phyloP scores from a whole-genome alignment of 768 basidiomycete species.

The Mycena indigotica region DNA sequence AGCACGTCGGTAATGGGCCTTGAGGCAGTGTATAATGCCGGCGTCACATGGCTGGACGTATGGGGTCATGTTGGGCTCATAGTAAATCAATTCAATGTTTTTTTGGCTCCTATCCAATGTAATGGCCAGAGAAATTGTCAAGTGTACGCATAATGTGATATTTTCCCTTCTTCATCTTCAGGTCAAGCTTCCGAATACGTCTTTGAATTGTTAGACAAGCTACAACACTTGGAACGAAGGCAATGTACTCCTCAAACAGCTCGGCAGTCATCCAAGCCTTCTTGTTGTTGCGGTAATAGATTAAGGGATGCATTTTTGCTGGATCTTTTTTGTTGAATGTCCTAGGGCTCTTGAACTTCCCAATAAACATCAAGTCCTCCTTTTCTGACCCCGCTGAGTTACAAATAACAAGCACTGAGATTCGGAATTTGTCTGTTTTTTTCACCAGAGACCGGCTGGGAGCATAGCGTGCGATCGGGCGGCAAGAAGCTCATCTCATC shows the following conservation, averaged over 20 bases:
- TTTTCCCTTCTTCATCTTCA: constrained; percentile 24
- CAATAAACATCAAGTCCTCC: constrained; percentile 32
- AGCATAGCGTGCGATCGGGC: constrained; percentile 19
- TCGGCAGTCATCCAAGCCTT: constrained; percentile 42
- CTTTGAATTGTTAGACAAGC: too few relatives aligned
- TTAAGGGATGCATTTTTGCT: constrained; percentile 25
- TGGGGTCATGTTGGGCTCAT: constrained; percentile 39
- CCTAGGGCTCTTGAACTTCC: constrained; percentile 32
- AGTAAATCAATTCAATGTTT: constrained; percentile 34
- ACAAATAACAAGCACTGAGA: constrained; percentile 18
- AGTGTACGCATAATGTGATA: constrained; percentile 29
- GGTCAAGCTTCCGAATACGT: constrained; percentile 25
- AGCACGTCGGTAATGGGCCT: constrained; percentile 35
- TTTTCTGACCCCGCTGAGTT: constrained; percentile 27
- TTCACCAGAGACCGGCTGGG: constrained; percentile 18
- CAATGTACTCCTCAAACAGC: constrained; percentile 38
- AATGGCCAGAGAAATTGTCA: constrained; percentile 38
- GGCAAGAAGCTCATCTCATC: constrained; percentile 26
- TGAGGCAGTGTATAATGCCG: constrained; percentile 39
- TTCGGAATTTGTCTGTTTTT: constrained; percentile 23
- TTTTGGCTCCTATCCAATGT: constrained; percentile 29
- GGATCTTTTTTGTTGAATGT: constrained; percentile 30
- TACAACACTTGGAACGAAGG: too few relatives aligned
- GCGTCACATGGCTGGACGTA: constrained; percentile 40
- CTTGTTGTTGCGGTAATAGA: constrained; percentile 40